Conservation (phyloP, 148 eudicot genomes). For the Fallopia convolvulus region DNA sequence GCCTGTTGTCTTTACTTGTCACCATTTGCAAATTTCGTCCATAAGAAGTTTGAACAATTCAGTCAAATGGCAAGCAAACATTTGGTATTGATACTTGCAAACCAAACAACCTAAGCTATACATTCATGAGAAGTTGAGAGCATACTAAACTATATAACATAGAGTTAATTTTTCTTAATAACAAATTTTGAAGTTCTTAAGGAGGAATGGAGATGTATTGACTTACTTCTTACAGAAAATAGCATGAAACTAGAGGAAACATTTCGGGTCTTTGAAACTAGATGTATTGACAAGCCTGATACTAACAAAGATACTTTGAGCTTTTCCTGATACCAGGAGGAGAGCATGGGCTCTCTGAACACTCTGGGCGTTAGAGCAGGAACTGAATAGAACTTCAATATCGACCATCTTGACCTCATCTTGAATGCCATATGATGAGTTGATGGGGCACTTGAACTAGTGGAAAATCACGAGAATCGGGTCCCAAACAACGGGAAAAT, state of each 20-base stretch:
- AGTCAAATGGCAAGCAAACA: no score
- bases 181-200: neutral
- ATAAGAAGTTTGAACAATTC: no score
- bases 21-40: neutral
- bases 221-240: neutral
- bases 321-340: conserved; percentile 52
- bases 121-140: neutral
- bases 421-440: conserved; percentile 21
- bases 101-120: neutral
- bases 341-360: conserved; percentile 45
- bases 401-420: conserved; percentile 23
- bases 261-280: no score
- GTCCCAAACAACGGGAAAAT: conserved; percentile 14
- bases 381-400: conserved; percentile 42
- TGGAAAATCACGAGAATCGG: conserved; percentile 21
- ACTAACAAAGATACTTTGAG: conserved; percentile 32
- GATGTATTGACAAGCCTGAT: conserved; percentile 65
- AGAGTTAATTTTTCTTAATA: neutral
- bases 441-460: conserved; percentile 20
- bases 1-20: neutral
- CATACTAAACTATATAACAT: no score
- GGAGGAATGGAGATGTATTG: neutral
- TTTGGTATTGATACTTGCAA: no score
- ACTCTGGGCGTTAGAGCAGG: conserved; percentile 27
- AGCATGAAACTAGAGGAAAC: neutral